These are phyloP conservation scores for Clavaria fumosa DNA, from an alignment of 768 basidiomycete species.

Conservation along the genomic window DNA sequence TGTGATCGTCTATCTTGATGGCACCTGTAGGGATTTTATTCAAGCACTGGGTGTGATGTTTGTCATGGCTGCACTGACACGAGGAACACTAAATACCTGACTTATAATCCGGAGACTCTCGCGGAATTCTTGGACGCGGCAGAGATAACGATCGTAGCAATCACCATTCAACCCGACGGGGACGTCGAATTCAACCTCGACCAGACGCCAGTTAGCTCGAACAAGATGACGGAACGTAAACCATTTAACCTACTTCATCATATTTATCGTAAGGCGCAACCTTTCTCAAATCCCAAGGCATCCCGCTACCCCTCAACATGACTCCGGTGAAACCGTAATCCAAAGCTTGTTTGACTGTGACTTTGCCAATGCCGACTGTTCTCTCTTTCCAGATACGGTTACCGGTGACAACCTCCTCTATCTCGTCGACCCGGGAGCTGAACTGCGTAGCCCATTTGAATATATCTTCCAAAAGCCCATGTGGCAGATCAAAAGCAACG, in stretches of 20 bases:
- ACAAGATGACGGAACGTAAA: background rate
- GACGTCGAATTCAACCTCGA: conserved; percentile 86
- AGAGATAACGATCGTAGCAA: conserved; percentile 95
- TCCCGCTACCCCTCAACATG: conserved; percentile 88
- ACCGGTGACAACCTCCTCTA: conserved; percentile 94
- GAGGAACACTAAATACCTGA: conserved; percentile 30
- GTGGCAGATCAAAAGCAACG: conserved; percentile 94
- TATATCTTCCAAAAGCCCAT: conserved; percentile 97
- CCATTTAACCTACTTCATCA: conserved; percentile 44
- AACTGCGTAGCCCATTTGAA: conserved; percentile 98
- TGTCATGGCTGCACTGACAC: background rate
- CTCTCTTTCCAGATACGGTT: conserved; percentile 98
- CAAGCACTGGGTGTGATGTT: conserved; percentile 41
- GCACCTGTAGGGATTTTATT: conserved; percentile 95
- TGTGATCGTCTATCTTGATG: conserved; percentile 93
- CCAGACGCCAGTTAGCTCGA: background rate
- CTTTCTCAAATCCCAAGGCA: conserved; percentile 92
- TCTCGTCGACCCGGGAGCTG: conserved; percentile 78
- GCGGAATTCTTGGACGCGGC: conserved; percentile 96
- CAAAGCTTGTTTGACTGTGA: conserved; percentile 84
- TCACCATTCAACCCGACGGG: conserved; percentile 96
- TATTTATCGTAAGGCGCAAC: conserved; percentile 93
- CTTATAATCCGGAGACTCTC: conserved; percentile 82
- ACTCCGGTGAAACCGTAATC: conserved; percentile 93
- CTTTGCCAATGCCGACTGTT: conserved; percentile 78